Base-by-base conservation (phyloP, 345 rosid species). In the Citrus cavaleriei region DNA sequence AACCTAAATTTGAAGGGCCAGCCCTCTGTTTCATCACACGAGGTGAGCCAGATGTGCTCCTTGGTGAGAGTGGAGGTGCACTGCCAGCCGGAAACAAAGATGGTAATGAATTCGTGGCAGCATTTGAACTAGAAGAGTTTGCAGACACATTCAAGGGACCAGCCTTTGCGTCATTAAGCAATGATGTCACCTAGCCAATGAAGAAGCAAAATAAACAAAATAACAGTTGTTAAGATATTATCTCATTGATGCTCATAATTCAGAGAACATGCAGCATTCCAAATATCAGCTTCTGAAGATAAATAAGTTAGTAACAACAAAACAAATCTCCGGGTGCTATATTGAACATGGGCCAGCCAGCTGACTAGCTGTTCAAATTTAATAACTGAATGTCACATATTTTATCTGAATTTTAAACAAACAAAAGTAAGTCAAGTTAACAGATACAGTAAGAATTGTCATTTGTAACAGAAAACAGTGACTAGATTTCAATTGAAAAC, bases 21-120 rank as follows among this genome's bases (percentile, higher is more conserved):
- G 77, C 87, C 79, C 98, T 90, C 79, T 84, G 97, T 77, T 90
- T 96, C 57, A 81, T 86, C n/a, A 87, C 77, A 54, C 99, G 97
- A 59, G 99, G 99, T 9, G 99, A 96, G 71, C 98, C 94, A 60
- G 95, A 85, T 4, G 88, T 76, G 80, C 97, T 96, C 72, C 98
- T 90, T 5, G 99, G 99, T 57, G 99, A 96, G 77, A 96, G 97
- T 9, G 99, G 98, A 79, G 99, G 99, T 32, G 97, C 91, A 81
- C 97, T 93, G 71, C 97, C 99, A 68, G 92, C 91, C 72, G 95
- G 97, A 87, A 96, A 96, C 92, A 96, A 89, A 59, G 99, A 96
- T 21, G 99, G 99, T 80, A 96, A 76, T 34, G 96, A 77, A 85
- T 85, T 90, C 3, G 90, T 38, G 58, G 88, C 81, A 82, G 90